Evolutionary conservation across 257 asterid species (phyloP), one percentile per base, ranked within the genome.

Genomic region (Solanum sejunctum): DNA sequence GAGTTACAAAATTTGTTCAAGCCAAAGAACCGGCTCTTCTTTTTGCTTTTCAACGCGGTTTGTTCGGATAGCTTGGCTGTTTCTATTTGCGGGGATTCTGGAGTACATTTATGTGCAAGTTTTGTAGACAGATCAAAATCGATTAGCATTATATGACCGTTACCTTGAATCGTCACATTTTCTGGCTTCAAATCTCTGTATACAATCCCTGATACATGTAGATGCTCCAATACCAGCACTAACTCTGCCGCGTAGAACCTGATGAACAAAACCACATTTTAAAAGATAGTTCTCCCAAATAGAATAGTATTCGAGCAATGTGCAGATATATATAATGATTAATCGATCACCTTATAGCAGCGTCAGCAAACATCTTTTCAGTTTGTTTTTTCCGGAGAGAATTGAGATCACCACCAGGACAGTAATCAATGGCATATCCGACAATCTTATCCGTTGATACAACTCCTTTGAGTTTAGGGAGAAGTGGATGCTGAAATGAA

Each of bases 151-250:
- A 94, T 73, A 55, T 97, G 99, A 0, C 99, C 99, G 86, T 83
- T 94, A 56, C 91, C 96, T 83, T 96, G 99, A 72, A 95, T 90
- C 99, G 95, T 92, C 84, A 96, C 97, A 60, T 96, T 96, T 43
- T 96, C 99, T 55, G 99, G 99, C 91, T 96, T 96, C 87, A 95
- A 90, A 89, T 96, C 98, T 89, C 98, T 89, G 88, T 95, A 95
- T 17, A 94, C 99, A 45, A 96, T 91, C 56, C 98, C 98, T 81
- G 88, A 84, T 80, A 91, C 90, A 85, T 96, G 99, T 41, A 96
- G 91, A 91, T 95, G 90, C 88, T 95, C 98, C 91, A 95, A 85
- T 47, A 96, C 97, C 49, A 96, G 60, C 55, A 96, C 97, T 88
- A 96, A 79, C 86, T 96, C 99, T 41, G 98, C 98, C 0, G 97